Evolutionary conservation across 495 filamentous ascomycete genomes (phyloP), one percentile per base, ranked within the genome.

Genomic region (Xylaria nigripes): DNA sequence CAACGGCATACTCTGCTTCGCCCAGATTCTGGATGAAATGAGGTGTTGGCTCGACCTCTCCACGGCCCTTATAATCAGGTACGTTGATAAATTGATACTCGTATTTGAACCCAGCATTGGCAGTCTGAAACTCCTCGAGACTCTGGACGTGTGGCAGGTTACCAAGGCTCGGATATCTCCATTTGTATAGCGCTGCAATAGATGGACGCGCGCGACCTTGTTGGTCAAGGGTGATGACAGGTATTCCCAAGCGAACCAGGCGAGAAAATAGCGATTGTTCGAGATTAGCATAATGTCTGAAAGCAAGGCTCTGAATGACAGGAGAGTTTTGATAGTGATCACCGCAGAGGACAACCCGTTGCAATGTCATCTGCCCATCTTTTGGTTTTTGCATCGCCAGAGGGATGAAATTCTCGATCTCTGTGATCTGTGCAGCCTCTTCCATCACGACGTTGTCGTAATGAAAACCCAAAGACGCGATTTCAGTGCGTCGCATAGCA

Each of bases 361-460:
- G 90, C 12, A 99, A 69, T 10, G 84, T 81, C 45, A 86, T 76
- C 59, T 88, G 76, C 32, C 87, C 87, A 52, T 82, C 71, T 64
- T 85, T 83, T 18, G 85, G 81, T 40, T 87, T 88, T 65, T 99
- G 93, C 62, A 99, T 76, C 32, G 89, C 88, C 7, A 94, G 71
- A 18, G 93, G 93, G 49, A 97, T 90, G 70, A 99, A 96, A 62
- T 88, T 95, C 64, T 97, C 94, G 41, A 96, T 87, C 65, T 99
- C 93, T 9, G 94, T 97, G 64, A 97, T 94, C 61, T 99, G 93
- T 19, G 93, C 93, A 2, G 93, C 90, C 73, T 99, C 93, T 78
- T 99, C 93, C 92, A 99, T 95, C 47, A 99, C 76, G 13, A 99
- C 86, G 59, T 96, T 97, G 70, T 97, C 91, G 60, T 97, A 99